Conservation (phyloP, 2,329 filamentous ascomycete genomes). For the Botrytis squamosa region DNA sequence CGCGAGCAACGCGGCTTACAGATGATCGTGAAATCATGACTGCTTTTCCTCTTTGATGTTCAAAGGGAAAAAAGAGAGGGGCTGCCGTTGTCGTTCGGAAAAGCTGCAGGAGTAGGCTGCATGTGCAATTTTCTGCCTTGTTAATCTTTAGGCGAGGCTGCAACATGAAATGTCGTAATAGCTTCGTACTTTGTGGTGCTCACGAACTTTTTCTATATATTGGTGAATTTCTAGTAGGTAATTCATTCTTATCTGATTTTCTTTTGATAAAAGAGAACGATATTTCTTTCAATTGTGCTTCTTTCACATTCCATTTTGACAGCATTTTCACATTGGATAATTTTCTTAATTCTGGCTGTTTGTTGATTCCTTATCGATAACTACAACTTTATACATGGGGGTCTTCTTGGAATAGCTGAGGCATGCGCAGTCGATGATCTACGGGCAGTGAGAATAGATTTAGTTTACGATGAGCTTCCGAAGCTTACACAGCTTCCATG, state of each 20-base stretch:
- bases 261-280: not conserved
- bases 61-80: slow-evolving; percentile 11
- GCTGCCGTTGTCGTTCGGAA: slow-evolving; percentile 17
- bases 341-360: not conserved
- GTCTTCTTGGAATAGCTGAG: slow-evolving; percentile 18
- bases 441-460: slow-evolving; percentile 17
- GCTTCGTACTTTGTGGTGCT: slow-evolving; percentile 12
- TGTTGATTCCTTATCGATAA: slow-evolving; percentile 20
- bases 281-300: not conserved
- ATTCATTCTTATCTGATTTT: not conserved
- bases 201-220: not conserved
- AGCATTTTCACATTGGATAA: not conserved
- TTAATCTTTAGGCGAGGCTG: slow-evolving; percentile 19
- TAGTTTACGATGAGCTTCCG: slow-evolving; percentile 35
- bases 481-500: slow-evolving; percentile 32
- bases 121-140: slow-evolving; percentile 23
- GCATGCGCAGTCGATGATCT: slow-evolving; percentile 26
- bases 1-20: slow-evolving; percentile 31
- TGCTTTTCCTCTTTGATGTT: slow-evolving; percentile 24
- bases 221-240: not conserved
- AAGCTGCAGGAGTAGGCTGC: slow-evolving; percentile 8
- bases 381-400: slow-evolving; percentile 20
- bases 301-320: not conserved
- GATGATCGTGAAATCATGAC: slow-evolving; percentile 37
- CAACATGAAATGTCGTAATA: slow-evolving; percentile 22